Evolutionary conservation across 2,329 filamentous ascomycete species (phyloP).

Genomic region (Westerdykella sp.): DNA sequence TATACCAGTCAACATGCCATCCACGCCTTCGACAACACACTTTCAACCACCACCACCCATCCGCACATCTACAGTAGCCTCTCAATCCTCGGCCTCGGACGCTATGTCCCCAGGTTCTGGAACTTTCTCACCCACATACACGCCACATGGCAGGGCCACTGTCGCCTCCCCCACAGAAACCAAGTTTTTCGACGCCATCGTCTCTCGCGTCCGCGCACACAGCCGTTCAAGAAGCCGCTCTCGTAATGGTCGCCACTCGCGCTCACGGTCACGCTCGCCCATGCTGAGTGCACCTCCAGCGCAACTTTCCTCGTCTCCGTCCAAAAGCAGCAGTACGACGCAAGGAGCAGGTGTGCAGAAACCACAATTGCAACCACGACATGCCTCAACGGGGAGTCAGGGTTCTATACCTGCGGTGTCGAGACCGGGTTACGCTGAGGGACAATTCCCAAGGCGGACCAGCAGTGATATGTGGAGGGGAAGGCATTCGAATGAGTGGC

Average conservation of each 20-base stretch:
- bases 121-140: constrained; percentile 7
- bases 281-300: constrained; percentile 19
- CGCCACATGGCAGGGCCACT: constrained; percentile 4
- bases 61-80: constrained; percentile 25
- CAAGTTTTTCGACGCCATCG: constrained; percentile 34
- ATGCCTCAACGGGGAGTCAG: constrained; percentile 18
- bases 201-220: constrained; percentile 21
- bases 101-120: constrained; percentile 16
- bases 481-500: constrained; percentile 36
- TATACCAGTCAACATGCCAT: constrained; percentile 15
- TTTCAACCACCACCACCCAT: constrained; percentile 27
- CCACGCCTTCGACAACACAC: constrained; percentile 11
- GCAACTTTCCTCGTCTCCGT: constrained; percentile 11
- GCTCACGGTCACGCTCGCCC: constrained; percentile 29
- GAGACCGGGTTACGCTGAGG: constrained; percentile 15
- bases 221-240: constrained; percentile 32
- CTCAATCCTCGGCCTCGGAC: constrained; percentile 22
- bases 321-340: constrained; percentile 9
- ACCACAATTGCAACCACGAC: constrained; percentile 14
- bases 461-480: constrained; percentile 33
- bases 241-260: constrained; percentile 12
- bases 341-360: constrained; percentile 3
- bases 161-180: constrained; percentile 23
- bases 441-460: constrained; percentile 21
- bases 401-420: constrained; percentile 6